Conservation (phyloP, 2,329 filamentous ascomycete genomes). For the Cladophialophora immunda region DNA sequence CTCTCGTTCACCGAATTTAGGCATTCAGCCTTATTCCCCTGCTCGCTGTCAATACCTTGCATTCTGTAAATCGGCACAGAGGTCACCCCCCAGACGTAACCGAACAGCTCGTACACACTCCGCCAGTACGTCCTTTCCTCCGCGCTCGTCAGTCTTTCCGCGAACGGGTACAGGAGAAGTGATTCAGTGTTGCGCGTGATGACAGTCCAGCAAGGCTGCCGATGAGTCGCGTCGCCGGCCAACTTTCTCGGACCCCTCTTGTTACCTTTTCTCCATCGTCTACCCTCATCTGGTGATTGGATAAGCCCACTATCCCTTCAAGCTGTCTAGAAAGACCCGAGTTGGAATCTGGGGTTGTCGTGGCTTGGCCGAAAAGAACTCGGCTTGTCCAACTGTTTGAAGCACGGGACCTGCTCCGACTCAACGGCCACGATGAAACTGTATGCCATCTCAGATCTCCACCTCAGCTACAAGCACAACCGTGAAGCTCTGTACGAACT, state of each 20-base stretch:
- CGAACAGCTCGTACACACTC: background rate
- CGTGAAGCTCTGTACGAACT: conserved; percentile 39
- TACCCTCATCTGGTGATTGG: background rate
- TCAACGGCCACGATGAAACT: conserved; percentile 33
- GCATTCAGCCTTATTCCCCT: conserved; percentile 3
- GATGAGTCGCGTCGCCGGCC: background rate
- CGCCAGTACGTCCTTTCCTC: background rate
- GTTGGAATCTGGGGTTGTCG: background rate
- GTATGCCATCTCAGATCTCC: conserved; percentile 41
- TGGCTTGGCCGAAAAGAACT: background rate
- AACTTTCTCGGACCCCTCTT: background rate
- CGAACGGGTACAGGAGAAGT: background rate
- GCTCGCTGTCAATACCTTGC: background rate
- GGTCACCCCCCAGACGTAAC: background rate
- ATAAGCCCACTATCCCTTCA: background rate
- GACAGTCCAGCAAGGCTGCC: conserved; percentile 3
- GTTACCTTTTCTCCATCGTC: background rate
- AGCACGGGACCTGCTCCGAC: background rate
- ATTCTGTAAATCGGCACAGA: background rate
- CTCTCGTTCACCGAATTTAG: conserved; percentile 21
- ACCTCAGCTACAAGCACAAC: conserved; percentile 41
- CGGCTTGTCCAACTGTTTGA: background rate
- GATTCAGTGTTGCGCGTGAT: conserved; percentile 1
- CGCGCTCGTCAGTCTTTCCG: background rate
- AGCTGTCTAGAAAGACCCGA: background rate